phyloP scores from a whole-genome alignment of 306 rosid species.

The Dryas octopetala region DNA sequence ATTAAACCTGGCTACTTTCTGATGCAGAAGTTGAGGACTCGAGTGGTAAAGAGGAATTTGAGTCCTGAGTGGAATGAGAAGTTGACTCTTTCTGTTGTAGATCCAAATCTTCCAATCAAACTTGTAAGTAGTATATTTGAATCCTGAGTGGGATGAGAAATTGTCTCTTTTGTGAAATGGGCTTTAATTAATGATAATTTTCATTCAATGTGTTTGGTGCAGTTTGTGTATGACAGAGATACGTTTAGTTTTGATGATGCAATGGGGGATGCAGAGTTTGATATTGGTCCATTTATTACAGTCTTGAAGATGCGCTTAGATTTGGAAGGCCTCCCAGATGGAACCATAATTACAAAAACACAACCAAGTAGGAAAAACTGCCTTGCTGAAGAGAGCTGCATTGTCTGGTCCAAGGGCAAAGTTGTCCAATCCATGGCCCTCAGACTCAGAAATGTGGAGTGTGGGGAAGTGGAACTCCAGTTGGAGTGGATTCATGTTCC shows the following conservation, averaged over 20 bases:
- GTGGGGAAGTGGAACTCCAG: constrained; percentile 72
- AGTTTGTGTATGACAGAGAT: constrained; percentile 70
- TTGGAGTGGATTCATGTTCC: constrained; percentile 66
- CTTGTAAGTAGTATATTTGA: constrained; percentile 3
- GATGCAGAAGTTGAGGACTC: constrained; percentile 31
- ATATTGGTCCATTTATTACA: constrained; percentile 47
- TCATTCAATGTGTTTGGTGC: too few species aligned
- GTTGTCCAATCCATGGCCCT: constrained; percentile 60
- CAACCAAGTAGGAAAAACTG: constrained; percentile 57
- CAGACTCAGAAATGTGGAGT: constrained; percentile 72
- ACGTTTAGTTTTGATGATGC: constrained; percentile 62
- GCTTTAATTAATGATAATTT: too few species aligned
- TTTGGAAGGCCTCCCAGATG: constrained; percentile 39
- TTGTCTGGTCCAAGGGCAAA: constrained; percentile 52
- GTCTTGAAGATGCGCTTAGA: constrained; percentile 38
- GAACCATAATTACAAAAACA: constrained; percentile 48
- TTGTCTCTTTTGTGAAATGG: too few species aligned
- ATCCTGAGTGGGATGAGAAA: too few species aligned
- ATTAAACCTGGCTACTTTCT: neutral
- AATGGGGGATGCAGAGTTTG: constrained; percentile 87
- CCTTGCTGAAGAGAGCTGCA: constrained; percentile 67
- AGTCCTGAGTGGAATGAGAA: constrained; percentile 33
- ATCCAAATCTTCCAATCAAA: constrained; percentile 38
- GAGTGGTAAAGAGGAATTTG: constrained; percentile 26
- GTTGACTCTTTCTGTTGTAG: constrained; percentile 12